Percentiles rank a stretch among this genome's conserved stretches.
Evolutionary conservation across 495 filamentous ascomycete species (phyloP).

Genomic region (Annulohypoxylon stygium): DNA sequence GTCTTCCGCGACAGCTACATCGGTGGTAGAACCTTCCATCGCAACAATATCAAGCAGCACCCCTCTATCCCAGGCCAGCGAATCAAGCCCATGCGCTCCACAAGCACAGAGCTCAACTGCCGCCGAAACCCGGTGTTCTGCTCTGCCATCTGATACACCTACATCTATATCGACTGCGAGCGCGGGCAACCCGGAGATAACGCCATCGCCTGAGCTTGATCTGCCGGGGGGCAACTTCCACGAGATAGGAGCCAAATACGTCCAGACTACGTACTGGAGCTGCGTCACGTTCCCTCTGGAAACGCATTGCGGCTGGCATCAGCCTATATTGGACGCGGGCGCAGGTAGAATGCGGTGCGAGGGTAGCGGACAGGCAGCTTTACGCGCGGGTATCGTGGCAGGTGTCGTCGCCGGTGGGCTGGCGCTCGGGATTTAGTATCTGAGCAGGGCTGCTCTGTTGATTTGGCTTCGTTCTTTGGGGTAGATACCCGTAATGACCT

Average conservation of each 20-base stretch:
- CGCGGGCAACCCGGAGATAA: constrained; percentile 30
- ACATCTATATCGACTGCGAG: constrained; percentile 9
- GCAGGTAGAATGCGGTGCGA: constrained; percentile 22
- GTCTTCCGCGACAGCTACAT: constrained; percentile 18
- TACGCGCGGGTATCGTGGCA: constrained; percentile 35
- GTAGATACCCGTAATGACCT: constrained; percentile 20
- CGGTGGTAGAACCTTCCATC: not conserved
- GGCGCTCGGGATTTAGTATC: constrained; percentile 32
- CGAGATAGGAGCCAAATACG: constrained; percentile 45
- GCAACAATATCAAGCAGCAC: constrained; percentile 4
- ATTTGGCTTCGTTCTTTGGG: constrained; percentile 7
- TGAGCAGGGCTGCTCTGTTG: not conserved
- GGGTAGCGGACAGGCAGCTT: constrained; percentile 22
- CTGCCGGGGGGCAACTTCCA: constrained; percentile 38
- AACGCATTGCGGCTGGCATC: constrained; percentile 60
- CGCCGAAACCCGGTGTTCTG: constrained; percentile 18
- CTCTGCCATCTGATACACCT: constrained; percentile 5
- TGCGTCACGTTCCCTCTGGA: constrained; percentile 53
- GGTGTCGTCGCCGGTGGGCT: constrained; percentile 41
- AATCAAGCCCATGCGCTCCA: not conserved
- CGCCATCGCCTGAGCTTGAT: constrained; percentile 32
- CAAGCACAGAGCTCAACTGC: not conserved
- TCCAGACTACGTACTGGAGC: constrained; percentile 59
- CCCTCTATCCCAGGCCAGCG: not conserved
- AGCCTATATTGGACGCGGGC: constrained; percentile 56